Evolutionary conservation across 2,329 filamentous ascomycete genomes (phyloP), one percentile per base, ranked within the genome.

Genomic region (Lithohypha guttulata): DNA sequence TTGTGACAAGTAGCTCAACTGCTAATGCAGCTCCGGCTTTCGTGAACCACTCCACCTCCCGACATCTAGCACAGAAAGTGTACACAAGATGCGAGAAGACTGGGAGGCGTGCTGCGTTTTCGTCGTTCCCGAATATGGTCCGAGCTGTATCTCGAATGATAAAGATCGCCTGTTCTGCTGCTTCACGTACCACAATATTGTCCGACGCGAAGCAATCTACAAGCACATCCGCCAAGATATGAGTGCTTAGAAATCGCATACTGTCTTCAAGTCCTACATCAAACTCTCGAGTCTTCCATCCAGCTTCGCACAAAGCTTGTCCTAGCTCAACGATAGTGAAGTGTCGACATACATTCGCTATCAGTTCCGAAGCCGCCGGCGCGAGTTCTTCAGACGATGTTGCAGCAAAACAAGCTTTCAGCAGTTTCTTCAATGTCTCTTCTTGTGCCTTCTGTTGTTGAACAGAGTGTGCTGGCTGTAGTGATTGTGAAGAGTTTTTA

Each of bases 41-140:
- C 37, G 87, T 87, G 55, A 94, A 98, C 91, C 93, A 99, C 53
- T 98, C 91, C 58, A 98, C 89, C 53, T 91, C 86, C 53, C 95
- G 87, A 58, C 91, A 98, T 48, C 84, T 86, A 57, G 98, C 91
- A 51, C 84, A 91, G 57, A 96, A 94, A 1, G 79, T 79, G 44
- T 77, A 81, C 26, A 81, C 80, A 4, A 98, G 69, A 53, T 89
- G 79, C 42, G 71, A 73, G 62, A 98, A 98, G 60, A 98, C 84
- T 1, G 81, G 77, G 6, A 98, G 70, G 41, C 77, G 78, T 22
- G 83, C 76, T 21, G 87, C 78, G 38, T 81, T 73, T 15, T 71
- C 72, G 26, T 79, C 67, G 1, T 75, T 77, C 2, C 87, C 87
- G 48, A 96, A 85, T 22, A 98, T 84, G 6, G 76, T 78, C 15